These are phyloP conservation scores for Exophiala xenobiotica DNA, from an alignment of 2,329 filamentous ascomycete genomes.

Conservation along the genomic window DNA sequence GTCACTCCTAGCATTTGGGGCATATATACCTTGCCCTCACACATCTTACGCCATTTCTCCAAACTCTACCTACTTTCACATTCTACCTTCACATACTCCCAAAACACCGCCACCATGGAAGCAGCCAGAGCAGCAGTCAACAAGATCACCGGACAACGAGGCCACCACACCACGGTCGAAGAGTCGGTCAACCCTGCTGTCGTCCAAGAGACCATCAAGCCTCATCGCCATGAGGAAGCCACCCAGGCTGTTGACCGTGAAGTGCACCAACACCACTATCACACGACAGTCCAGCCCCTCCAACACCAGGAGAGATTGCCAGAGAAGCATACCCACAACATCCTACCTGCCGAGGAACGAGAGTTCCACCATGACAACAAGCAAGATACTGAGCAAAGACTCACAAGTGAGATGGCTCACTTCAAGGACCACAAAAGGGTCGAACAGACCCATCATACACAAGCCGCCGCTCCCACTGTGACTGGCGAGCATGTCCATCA, in stretches of 20 bases:
- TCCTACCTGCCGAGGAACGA: constrained; percentile 60
- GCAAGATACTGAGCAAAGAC: constrained; percentile 45
- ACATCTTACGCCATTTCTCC: too few relatives aligned
- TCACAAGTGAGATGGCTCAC: constrained; percentile 55
- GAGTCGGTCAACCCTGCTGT: constrained; percentile 63
- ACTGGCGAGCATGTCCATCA: constrained; percentile 62
- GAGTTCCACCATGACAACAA: constrained; percentile 62
- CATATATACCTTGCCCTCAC: not conserved
- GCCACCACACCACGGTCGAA: constrained; percentile 69
- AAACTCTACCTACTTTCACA: not conserved
- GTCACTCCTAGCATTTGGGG: not conserved
- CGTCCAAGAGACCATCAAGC: constrained; percentile 59
- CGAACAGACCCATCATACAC: constrained; percentile 51
- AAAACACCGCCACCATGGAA: constrained; percentile 52
- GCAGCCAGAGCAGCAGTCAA: constrained; percentile 63
- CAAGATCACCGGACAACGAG: constrained; percentile 60
- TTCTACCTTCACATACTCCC: not conserved
- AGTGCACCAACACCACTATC: constrained; percentile 70
- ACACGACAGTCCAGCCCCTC: constrained; percentile 68
- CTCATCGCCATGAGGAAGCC: constrained; percentile 61
- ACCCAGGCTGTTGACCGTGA: constrained; percentile 66
- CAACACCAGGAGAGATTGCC: constrained; percentile 55
- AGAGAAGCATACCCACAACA: constrained; percentile 63
- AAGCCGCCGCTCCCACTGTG: constrained; percentile 49
- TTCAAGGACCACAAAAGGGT: constrained; percentile 54